Evolutionary conservation across 1,284 basidiomycete genomes (phyloP), one percentile per base, ranked within the genome.

Genomic region (Coriolopsis trogii): DNA sequence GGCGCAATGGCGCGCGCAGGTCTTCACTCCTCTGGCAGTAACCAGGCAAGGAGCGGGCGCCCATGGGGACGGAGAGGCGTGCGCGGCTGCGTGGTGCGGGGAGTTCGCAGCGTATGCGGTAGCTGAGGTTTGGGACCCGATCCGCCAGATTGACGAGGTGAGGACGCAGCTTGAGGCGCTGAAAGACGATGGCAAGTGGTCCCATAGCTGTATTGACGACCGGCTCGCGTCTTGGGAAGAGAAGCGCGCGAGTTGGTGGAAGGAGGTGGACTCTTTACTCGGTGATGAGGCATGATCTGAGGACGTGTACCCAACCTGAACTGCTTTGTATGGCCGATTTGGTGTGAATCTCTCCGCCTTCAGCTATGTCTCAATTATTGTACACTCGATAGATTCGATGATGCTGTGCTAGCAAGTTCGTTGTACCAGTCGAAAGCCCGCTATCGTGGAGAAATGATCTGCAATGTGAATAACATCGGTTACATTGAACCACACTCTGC

Each of bases 1-100:
- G 23, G 37, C 52, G 15, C 49, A 48, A 15, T 69, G 67, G 66
- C 18, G 59, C 0, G 41, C 41, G 7, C 31, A 41, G 9, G 58
- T 58, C 0, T 54, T 52, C 16, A 37, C 50, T 6, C 58, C 64
- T 1, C 63, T 63, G 10, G n/a, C n/a, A n/a, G 40, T 36, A 5
- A 9, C 23, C 3, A 9, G 40, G 16, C 9, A 18, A 13, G 18
- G 9, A n/a, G 24, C 15, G 3, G 4, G 4, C 3, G 30, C 21
- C 20, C 20, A 36, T 3, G 6, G 1, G 18, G 13, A 4, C 13
- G 29, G 24, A 20, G 29, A 15, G 2, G 15, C 8, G 9, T 20
- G 20, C 5, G 4, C 6, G 6, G 18, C 29, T 6, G 4, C 20
- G 20, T 42, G 29, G 41, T 4, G 4, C 3, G 16, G 26, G 4